Percentiles rank a stretch among this genome's conserved stretches.
phyloP scores from a whole-genome alignment of 2,329 filamentous ascomycete genomes.

The Lanzia echinophila region DNA sequence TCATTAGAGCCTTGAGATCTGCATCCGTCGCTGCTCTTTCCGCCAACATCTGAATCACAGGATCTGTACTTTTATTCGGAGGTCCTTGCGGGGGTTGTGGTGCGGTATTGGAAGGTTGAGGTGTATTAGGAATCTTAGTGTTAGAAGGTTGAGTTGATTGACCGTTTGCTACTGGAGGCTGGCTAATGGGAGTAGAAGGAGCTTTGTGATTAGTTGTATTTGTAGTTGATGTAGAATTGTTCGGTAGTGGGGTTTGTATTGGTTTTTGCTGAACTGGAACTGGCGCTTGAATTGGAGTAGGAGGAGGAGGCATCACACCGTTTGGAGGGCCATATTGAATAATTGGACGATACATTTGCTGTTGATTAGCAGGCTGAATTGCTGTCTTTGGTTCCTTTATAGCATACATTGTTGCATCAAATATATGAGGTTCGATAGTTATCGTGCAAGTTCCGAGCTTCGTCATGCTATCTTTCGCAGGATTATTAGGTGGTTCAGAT shows the following conservation, averaged over 20 bases:
- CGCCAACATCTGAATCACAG: constrained; percentile 73
- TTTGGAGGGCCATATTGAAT: constrained; percentile 61
- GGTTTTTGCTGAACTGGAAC: constrained; percentile 29
- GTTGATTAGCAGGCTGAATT: constrained; percentile 28
- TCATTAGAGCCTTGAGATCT: constrained; percentile 72
- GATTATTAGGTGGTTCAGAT: constrained; percentile 56
- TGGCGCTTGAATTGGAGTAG: constrained; percentile 36
- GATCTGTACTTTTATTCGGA: constrained; percentile 48
- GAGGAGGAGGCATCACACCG: constrained; percentile 51
- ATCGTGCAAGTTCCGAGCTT: constrained; percentile 69
- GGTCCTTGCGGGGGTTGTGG: constrained; percentile 13
- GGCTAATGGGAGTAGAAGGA: not conserved
- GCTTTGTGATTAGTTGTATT: not conserved
- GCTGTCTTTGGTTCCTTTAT: constrained; percentile 52
- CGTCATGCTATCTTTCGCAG: constrained; percentile 63
- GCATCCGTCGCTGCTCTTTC: constrained; percentile 68
- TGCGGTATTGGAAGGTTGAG: not conserved
- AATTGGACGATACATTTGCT: constrained; percentile 44
- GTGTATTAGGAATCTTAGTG: not conserved
- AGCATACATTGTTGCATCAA: constrained; percentile 68
- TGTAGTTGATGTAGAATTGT: constrained; percentile 8
- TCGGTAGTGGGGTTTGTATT: constrained; percentile 22
- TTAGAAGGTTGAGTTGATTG: not conserved
- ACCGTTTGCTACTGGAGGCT: not conserved
- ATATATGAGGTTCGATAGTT: constrained; percentile 71